A percentile compares a stretch with the other conserved stretches of the same genome.
phyloP scores from a whole-genome alignment of 2,329 filamentous ascomycete species.

The Penicillium sp. region DNA sequence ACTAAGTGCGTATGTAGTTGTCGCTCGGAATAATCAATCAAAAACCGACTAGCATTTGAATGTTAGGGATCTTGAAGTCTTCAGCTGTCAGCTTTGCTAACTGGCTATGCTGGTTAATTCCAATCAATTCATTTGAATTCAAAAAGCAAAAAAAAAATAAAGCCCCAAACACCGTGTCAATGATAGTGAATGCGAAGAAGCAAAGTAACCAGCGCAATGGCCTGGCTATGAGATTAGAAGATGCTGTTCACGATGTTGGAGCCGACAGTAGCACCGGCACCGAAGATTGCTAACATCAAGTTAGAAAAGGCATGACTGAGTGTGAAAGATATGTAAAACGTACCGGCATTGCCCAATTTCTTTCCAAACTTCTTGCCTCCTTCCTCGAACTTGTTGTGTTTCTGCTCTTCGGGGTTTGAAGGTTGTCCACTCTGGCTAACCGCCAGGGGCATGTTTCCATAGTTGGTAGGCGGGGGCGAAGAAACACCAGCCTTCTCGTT shows the following conservation, averaged over 20 bases:
- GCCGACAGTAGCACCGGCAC: conserved; percentile 87
- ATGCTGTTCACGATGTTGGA: conserved; percentile 88
- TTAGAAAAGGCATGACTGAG: conserved; percentile 18
- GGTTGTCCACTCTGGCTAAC: conserved; percentile 59
- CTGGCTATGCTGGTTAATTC: background rate
- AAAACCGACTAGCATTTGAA: background rate
- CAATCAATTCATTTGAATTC: conserved; percentile 2
- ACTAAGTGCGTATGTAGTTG: background rate
- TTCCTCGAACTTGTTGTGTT: conserved; percentile 64
- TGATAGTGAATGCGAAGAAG: conserved; percentile 20
- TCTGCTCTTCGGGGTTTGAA: conserved; percentile 44
- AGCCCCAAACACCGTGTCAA: conserved; percentile 37
- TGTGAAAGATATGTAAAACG: conserved; percentile 18
- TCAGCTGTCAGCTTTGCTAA: background rate
- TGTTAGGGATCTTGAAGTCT: too few species aligned
- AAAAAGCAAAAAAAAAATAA: conserved; percentile 7
- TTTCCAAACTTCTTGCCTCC: conserved; percentile 94
- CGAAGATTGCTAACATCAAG: conserved; percentile 69
- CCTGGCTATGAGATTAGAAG: conserved; percentile 57
- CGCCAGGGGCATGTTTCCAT: conserved; percentile 70
- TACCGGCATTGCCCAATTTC: conserved; percentile 74
- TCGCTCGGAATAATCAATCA: background rate
- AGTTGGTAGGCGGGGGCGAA: conserved; percentile 43
- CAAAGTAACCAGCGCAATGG: conserved; percentile 1
- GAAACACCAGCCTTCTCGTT: conserved; percentile 57